phyloP scores from a whole-genome alignment of 106 monocot species.

The Dendrobium officinale region DNA sequence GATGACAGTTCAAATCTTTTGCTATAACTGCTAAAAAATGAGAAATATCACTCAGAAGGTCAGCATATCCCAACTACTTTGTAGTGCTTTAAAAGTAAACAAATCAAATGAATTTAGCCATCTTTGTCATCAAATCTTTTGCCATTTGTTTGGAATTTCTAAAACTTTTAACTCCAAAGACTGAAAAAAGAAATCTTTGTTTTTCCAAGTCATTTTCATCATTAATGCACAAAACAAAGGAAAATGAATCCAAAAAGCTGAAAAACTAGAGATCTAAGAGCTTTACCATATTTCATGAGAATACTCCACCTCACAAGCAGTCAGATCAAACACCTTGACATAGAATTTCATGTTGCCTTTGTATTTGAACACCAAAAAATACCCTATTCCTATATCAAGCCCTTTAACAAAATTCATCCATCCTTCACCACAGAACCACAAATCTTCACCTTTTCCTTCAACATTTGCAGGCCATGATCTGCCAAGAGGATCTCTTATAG shows the following conservation, averaged over 20 bases:
- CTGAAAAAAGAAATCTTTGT: too few species aligned
- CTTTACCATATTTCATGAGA: slow-evolving; percentile 1
- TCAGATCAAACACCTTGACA: slow-evolving; percentile 13
- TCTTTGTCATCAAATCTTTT: too few species aligned
- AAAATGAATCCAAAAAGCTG: too few species aligned
- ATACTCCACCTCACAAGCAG: slow-evolving; percentile 9
- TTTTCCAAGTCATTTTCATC: too few species aligned
- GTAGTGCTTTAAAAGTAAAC: neutral
- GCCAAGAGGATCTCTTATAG: slow-evolving; percentile 4
- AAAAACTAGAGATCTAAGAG: too few species aligned
- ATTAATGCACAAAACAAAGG: too few species aligned
- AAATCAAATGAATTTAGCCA: too few species aligned
- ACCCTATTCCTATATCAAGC: slow-evolving; percentile 6
- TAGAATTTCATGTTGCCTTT: slow-evolving; percentile 3
- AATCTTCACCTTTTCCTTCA: neutral
- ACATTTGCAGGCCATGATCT: slow-evolving; percentile 1
- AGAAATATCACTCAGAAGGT: too few species aligned
- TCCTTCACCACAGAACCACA: neutral
- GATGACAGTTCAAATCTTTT: neutral
- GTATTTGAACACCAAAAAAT: slow-evolving; percentile 3
- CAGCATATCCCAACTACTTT: neutral
- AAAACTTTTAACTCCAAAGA: too few species aligned
- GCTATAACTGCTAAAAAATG: neutral
- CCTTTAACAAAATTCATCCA: slow-evolving; percentile 1
- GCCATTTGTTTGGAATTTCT: too few species aligned